Evolutionary conservation across 257 asterid species (phyloP).

Genomic region (Solanum chilense): DNA sequence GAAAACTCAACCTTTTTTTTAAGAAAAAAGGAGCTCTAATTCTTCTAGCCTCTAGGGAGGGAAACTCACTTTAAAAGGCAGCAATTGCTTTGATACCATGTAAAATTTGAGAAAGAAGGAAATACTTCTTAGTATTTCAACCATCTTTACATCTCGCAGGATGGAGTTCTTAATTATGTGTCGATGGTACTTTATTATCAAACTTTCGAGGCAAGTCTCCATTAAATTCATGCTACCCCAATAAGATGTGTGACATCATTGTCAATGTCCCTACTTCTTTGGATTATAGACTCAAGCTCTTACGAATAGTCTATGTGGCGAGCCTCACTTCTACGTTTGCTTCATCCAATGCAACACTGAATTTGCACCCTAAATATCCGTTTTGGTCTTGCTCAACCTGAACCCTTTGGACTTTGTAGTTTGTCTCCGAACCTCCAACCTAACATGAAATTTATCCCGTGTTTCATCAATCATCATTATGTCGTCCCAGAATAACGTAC

Average conservation of each 20-base stretch:
- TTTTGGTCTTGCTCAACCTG: background rate
- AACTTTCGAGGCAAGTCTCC: background rate
- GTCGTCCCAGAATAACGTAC: background rate
- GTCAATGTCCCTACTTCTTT: background rate
- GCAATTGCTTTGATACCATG: background rate
- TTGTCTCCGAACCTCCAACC: background rate
- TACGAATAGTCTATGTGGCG: background rate
- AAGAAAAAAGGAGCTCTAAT: background rate
- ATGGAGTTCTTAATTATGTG: background rate
- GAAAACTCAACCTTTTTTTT: background rate
- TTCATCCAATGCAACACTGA: background rate
- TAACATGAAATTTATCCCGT: too few relatives aligned
- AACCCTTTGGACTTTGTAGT: background rate
- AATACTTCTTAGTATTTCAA: background rate
- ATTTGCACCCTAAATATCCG: background rate
- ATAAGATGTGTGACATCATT: background rate
- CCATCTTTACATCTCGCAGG: background rate
- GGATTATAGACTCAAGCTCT: background rate
- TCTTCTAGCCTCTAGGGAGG: background rate
- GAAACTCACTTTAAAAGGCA: background rate
- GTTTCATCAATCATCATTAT: background rate
- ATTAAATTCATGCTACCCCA: background rate
- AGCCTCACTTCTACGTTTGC: background rate
- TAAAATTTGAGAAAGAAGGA: background rate
- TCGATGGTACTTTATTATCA: background rate